Evolutionary conservation across 2,329 filamentous ascomycete genomes (phyloP), one percentile per base, ranked within the genome.

Genomic region (Calonectria pteridis): DNA sequence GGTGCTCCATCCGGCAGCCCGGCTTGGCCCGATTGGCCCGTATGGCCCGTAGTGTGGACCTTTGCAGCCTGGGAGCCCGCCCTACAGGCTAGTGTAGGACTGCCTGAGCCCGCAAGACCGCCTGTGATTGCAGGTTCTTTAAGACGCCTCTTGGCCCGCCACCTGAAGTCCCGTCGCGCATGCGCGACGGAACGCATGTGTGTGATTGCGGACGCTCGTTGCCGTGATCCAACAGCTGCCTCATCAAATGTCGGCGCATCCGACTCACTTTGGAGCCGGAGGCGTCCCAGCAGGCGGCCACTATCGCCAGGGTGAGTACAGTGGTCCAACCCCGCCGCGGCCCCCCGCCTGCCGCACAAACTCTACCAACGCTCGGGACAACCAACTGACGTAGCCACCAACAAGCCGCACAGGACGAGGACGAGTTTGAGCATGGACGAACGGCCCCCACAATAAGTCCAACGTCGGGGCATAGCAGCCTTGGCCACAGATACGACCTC

Each of bases 401-500:
- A 23, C 43, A 35, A 73, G 71, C 71, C 23, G 67, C 71, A 31
- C 71, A 74, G 58, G 64, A 77, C 26, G 73, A 73, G 58, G 43
- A 76, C 58, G 73, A 73, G 35, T 58, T 66, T 68, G 72, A 74
- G 68, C 72, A 67, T 40, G 50, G 50, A 28, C 62, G 58, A 20
- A 23, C 23, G 18, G 51, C 63, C 46, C 53, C 67, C 71, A 55
- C 62, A 37, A 11, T 62, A 64, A 72, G 65, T 71, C 53, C 69
- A 65, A 72, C 70, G 33, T 75, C 67, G 49, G 58, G 43, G 31
- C 49, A 63, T 65, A 71, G 59, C 71, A 64, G 55, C 35, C 55
- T 40, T 20, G 35, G 73, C 58, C 71, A 73, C 29, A 58, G 65
- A 59, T 78, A 72, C n/a, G 74, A 59, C 66, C 53, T 72, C 28